Evolutionary conservation across 257 asterid genomes (phyloP).

Genomic region (Capsicum pubescens): DNA sequence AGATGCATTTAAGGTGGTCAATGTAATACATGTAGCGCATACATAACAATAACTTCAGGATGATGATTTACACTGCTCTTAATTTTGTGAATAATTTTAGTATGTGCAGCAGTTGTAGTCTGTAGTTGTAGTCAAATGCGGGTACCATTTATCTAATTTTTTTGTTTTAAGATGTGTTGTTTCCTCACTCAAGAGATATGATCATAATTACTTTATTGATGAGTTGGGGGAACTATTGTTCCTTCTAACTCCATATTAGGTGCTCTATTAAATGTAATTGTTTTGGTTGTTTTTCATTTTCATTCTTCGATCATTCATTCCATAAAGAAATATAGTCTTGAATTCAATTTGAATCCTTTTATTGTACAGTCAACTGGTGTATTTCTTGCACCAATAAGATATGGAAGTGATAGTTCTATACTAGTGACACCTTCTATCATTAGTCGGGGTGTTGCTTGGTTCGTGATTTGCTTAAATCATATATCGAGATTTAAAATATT

Average conservation of each 20-base stretch:
- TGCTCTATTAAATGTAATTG: too few species aligned
- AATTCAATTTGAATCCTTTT: background rate
- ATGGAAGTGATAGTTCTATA: constrained; percentile 64
- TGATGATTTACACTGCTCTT: background rate
- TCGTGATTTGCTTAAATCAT: too few species aligned
- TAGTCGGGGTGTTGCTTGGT: constrained; percentile 48
- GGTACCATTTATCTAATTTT: too few species aligned
- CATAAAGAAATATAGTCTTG: background rate
- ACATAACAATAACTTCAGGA: background rate
- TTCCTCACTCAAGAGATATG: too few species aligned
- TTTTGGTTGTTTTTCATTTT: background rate
- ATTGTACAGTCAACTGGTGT: constrained; percentile 67
- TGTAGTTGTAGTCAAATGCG: background rate
- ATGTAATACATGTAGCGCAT: background rate
- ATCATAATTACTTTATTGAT: too few species aligned
- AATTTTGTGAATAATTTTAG: background rate
- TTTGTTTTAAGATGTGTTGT: too few species aligned
- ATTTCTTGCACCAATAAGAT: constrained; percentile 77
- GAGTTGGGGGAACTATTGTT: too few species aligned
- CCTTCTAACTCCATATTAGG: too few species aligned
- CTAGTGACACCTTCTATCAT: constrained; percentile 82
- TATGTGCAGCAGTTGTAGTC: background rate
- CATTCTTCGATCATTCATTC: background rate
- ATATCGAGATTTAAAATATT: too few species aligned
- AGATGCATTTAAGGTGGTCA: background rate